Conservation (phyloP, 2,329 filamentous ascomycete genomes). For the Lachnum nothofagi region DNA sequence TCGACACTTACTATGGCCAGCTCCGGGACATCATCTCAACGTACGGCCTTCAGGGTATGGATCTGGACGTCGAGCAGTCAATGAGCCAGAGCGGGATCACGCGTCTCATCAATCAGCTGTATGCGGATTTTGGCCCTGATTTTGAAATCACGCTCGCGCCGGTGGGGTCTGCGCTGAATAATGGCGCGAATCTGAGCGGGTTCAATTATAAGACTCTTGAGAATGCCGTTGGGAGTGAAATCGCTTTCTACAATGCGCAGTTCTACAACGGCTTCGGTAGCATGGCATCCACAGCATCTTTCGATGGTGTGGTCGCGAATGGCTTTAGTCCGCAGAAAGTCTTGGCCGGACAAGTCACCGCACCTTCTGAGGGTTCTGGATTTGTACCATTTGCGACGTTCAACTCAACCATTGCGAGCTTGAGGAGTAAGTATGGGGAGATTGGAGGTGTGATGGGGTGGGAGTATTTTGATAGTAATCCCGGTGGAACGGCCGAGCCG, state of each 20-base stretch:
- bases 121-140: conserved; percentile 61
- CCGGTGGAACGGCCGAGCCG: conserved; percentile 45
- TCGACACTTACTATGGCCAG: conserved; percentile 11
- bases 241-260: conserved; percentile 14
- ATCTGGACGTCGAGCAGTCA: conserved; percentile 81
- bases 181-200: conserved; percentile 50
- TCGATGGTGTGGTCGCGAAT: conserved; percentile 5
- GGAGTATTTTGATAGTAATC: conserved; percentile 53
- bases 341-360: conserved; percentile 6
- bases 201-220: conserved; percentile 82
- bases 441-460: conserved; percentile 38
- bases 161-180: conserved; percentile 57
- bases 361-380: conserved; percentile 9
- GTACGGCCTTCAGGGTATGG: conserved; percentile 81
- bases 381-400: conserved; percentile 4
- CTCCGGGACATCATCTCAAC: conserved; percentile 47
- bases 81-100: conserved; percentile 68
- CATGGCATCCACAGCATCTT: conserved; percentile 1
- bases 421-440: conserved; percentile 9
- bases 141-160: conserved; percentile 60
- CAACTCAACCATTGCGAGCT: conserved; percentile 34
- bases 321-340: conserved; percentile 13
- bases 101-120: conserved; percentile 73
- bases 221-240: conserved; percentile 2
- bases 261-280: conserved; percentile 14